These are phyloP conservation scores for Inga laurina DNA, from an alignment of 306 rosid species.

Conservation along the genomic window DNA sequence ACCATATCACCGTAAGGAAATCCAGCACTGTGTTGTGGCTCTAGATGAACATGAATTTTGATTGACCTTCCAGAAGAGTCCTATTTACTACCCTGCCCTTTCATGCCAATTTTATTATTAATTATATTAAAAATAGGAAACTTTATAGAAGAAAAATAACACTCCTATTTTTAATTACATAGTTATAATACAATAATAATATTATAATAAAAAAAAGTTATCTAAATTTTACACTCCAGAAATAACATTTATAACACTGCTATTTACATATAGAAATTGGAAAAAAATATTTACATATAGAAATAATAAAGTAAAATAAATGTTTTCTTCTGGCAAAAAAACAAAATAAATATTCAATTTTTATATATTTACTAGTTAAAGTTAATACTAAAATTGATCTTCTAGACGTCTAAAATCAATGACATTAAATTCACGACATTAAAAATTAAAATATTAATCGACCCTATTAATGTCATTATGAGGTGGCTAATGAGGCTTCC, in stretches of 20 bases:
- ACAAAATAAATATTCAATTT: neutral
- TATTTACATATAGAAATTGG: neutral
- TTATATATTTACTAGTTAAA: neutral
- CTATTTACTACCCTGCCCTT: neutral
- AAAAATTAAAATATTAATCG: conserved; percentile 5
- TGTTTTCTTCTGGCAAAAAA: neutral
- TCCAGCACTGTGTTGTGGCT: neutral
- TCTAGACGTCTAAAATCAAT: neutral
- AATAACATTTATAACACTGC: neutral
- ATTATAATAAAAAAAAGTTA: neutral
- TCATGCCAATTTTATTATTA: neutral
- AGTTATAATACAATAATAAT: neutral
- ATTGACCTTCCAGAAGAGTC: conserved; percentile 42
- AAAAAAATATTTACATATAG: neutral
- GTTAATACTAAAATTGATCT: neutral
- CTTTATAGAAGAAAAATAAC: neutral
- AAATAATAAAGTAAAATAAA: neutral
- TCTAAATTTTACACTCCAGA: neutral
- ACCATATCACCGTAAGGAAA: neutral
- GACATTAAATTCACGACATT: neutral
- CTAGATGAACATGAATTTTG: neutral
- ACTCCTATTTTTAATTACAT: neutral
- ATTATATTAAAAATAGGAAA: neutral
- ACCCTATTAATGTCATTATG: neutral
- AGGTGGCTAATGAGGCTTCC: conserved; percentile 22